These are phyloP conservation scores for Phytomonas sp. DNA, from an alignment of 208 protist species.

Conservation along the genomic window DNA sequence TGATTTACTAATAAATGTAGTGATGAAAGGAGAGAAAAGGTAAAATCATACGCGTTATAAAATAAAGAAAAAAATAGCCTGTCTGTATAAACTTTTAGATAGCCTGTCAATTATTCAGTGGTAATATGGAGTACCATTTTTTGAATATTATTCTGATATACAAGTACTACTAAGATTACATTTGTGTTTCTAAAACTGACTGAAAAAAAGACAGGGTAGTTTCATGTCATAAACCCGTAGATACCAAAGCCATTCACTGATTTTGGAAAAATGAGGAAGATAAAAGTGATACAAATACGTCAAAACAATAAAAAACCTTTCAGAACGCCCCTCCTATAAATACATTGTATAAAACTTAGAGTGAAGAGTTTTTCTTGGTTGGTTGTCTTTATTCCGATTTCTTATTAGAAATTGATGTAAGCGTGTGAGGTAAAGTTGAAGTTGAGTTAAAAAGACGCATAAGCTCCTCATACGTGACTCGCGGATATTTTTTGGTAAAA, in stretches of 20 bases:
- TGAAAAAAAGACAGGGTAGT: neutral
- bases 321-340: neutral
- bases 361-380: neutral
- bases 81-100: neutral
- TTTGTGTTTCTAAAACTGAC: neutral
- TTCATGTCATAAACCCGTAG: neutral
- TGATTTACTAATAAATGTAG: neutral
- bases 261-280: neutral
- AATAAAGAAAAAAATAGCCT: neutral
- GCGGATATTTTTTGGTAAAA: constrained; percentile 48
- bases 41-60: neutral
- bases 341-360: neutral
- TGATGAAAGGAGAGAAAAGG: neutral
- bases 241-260: neutral
- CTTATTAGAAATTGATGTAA: constrained; percentile 48
- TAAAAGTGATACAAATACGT: neutral
- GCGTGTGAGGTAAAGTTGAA: constrained; percentile 65
- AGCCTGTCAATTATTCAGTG: neutral
- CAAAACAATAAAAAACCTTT: neutral
- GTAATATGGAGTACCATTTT: neutral
- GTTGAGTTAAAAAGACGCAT: constrained; percentile 83
- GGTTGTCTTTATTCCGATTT: neutral
- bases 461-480: constrained; percentile 76
- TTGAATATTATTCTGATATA: neutral
- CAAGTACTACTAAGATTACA: neutral